Percentiles rank a stretch among this genome's conserved stretches.
These are phyloP conservation scores for Ophiorrhiza pumila DNA, from an alignment of 257 asterid species.

Conservation along the genomic window DNA sequence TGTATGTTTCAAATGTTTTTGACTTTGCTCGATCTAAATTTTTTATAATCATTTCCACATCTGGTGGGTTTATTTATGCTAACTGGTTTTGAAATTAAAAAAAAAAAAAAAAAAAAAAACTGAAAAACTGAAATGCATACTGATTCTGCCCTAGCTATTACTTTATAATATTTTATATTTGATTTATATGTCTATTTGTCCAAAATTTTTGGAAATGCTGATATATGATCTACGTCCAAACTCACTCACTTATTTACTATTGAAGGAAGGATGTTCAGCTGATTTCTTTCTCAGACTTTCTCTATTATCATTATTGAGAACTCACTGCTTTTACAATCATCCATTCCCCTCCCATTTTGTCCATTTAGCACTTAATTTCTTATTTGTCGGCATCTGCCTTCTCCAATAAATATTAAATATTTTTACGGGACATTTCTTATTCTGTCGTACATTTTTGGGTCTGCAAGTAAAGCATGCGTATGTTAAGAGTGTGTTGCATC, in stretches of 20 bases:
- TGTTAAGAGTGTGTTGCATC: neutral
- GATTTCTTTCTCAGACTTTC: neutral
- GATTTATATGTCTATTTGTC: neutral
- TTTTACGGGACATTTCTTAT: neutral
- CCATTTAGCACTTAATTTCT: neutral
- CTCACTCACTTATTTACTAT: neutral
- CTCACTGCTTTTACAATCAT: neutral
- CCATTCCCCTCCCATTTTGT: neutral
- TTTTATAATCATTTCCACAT: neutral
- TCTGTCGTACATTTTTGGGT: neutral
- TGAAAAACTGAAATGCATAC: neutral
- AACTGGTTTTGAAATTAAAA: neutral
- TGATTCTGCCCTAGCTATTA: neutral
- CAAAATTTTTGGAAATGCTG: neutral
- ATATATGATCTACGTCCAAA: neutral
- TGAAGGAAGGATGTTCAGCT: neutral
- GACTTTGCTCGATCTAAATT: conserved; percentile 4
- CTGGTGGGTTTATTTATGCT: neutral
- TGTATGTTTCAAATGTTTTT: neutral
- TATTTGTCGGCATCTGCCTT: neutral
- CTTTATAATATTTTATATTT: neutral
- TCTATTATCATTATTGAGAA: neutral
- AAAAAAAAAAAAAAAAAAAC: neutral
- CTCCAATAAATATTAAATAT: neutral
- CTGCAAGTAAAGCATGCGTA: neutral